Percentiles rank a stretch among this genome's conserved stretches.
Evolutionary conservation across 495 filamentous ascomycete genomes (phyloP).

Genomic region (Penicillium malachiteum): DNA sequence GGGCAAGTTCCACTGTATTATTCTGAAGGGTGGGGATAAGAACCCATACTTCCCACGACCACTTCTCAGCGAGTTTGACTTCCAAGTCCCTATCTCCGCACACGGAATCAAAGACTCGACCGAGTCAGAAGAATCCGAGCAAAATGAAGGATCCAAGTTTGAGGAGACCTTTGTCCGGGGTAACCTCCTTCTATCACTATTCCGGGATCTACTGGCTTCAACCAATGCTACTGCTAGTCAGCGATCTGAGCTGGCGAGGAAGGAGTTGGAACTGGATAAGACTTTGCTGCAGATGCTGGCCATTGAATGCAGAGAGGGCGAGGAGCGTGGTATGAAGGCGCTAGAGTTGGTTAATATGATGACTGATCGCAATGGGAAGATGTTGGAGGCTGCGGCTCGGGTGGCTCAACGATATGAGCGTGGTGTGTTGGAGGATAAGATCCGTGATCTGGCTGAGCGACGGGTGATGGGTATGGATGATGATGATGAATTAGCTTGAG

Average conservation of each 20-base stretch:
- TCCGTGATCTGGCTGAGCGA: slow-evolving; percentile 71
- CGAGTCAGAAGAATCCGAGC: slow-evolving; percentile 39
- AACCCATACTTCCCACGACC: slow-evolving; percentile 95
- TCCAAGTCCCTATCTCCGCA: slow-evolving; percentile 75
- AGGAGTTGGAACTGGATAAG: slow-evolving; percentile 83
- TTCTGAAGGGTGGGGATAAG: slow-evolving; percentile 90
- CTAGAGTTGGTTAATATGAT: slow-evolving; percentile 80
- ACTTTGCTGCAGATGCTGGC: slow-evolving; percentile 85
- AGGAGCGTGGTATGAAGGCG: slow-evolving; percentile 91
- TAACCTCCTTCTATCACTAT: slow-evolving; percentile 65
- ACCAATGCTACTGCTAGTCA: slow-evolving; percentile 61
- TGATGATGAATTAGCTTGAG: slow-evolving; percentile 48
- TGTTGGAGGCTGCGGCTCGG: slow-evolving; percentile 83
- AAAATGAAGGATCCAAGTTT: slow-evolving; percentile 47
- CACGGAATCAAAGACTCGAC: slow-evolving; percentile 35
- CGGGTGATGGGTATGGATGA: slow-evolving; percentile 58
- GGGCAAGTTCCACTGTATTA: slow-evolving; percentile 95
- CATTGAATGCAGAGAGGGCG: slow-evolving; percentile 84
- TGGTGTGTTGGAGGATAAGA: slow-evolving; percentile 80
- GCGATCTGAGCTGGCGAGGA: slow-evolving; percentile 62
- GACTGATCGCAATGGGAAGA: slow-evolving; percentile 73
- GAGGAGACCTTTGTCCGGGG: slow-evolving; percentile 81
- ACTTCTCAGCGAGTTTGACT: slow-evolving; percentile 89
- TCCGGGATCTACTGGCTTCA: slow-evolving; percentile 63
- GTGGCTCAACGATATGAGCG: slow-evolving; percentile 77